Conservation (phyloP, 148 eudicot genomes). For the Amaranthus cruentus region DNA sequence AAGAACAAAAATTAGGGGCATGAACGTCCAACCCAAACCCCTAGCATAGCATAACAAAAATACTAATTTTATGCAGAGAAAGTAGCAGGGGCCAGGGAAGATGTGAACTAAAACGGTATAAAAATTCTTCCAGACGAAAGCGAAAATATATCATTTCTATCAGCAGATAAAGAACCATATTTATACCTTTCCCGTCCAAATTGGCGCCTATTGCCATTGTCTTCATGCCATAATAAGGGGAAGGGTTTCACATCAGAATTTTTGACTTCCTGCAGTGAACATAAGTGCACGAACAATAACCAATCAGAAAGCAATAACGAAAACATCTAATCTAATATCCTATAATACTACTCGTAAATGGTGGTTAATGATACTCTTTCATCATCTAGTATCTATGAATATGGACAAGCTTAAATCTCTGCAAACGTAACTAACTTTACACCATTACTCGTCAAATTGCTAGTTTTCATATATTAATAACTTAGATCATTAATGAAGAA, state of each 20-base stretch:
- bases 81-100: background rate
- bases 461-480: conserved; percentile 2
- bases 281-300: background rate
- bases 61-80: background rate
- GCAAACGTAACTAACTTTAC: background rate
- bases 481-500: background rate
- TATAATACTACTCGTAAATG: background rate
- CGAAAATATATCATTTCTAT: too few species aligned
- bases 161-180: background rate
- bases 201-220: conserved; percentile 52
- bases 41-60: background rate
- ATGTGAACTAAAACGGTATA: background rate
- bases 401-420: background rate
- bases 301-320: conserved; percentile 2
- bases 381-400: background rate
- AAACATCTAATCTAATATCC: background rate
- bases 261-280: conserved; percentile 48
- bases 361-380: background rate
- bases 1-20: background rate
- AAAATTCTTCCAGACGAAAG: background rate
- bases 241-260: conserved; percentile 74
- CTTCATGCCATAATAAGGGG: conserved; percentile 94
- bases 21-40: background rate
- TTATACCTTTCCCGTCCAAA: conserved; percentile 60
- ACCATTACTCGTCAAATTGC: background rate